phyloP scores from a whole-genome alignment of 352 stramenopile genomes.

The Phytophthora tubulina region DNA sequence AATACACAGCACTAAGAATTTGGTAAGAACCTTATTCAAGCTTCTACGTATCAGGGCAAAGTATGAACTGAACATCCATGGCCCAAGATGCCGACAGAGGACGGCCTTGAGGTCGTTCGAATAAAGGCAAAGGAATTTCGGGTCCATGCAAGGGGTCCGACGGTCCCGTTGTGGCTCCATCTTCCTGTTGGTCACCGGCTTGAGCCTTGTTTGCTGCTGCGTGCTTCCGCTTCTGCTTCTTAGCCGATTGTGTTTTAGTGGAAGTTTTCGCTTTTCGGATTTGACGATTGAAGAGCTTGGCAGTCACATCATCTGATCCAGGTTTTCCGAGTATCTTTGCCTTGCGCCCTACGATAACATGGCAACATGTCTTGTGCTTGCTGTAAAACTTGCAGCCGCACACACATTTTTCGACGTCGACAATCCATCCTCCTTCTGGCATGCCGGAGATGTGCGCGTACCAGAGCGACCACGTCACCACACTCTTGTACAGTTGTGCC shows the following conservation, averaged over 20 bases:
- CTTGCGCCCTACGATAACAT: conserved; percentile 8
- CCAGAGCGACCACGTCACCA: conserved; percentile 5
- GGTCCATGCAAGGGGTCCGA: no score
- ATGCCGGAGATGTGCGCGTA: not conserved
- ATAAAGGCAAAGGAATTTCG: conserved; percentile 1
- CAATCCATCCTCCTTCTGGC: conserved; percentile 6
- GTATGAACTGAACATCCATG: conserved; percentile 2
- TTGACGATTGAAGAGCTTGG: conserved; percentile 9
- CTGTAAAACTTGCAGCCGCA: conserved; percentile 10
- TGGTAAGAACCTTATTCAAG: no score
- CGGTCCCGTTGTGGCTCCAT: no score
- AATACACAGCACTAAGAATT: no score
- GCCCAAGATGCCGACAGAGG: not conserved
- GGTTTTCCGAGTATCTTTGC: not conserved
- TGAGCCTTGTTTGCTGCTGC: not conserved
- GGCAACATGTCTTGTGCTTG: conserved; percentile 13
- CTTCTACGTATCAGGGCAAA: not conserved
- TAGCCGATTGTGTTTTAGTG: not conserved
- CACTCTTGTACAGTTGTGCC: conserved; percentile 10
- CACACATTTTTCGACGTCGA: conserved; percentile 1
- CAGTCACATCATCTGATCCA: not conserved
- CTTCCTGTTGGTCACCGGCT: not conserved
- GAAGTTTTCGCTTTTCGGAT: not conserved
- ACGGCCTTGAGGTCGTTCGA: not conserved
- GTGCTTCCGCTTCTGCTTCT: not conserved